Evolutionary conservation across 169 alveolate genomes (phyloP).

Genomic region (Amoebophrya sp.): DNA sequence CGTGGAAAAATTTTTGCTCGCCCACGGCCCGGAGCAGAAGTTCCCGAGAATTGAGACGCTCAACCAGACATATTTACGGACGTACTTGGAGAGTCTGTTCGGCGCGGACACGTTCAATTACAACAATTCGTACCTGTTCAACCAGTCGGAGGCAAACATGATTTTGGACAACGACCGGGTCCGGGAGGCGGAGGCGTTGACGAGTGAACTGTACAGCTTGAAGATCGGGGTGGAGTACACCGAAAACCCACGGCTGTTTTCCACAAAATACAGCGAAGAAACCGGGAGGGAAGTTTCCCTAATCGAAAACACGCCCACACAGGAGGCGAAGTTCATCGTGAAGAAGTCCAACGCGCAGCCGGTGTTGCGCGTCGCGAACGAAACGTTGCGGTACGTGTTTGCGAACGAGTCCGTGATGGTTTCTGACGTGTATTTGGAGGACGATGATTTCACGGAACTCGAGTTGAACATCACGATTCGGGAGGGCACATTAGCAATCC

Average conservation of each 20-base stretch:
- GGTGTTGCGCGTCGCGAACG: conserved; percentile 1
- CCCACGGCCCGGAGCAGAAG: background rate
- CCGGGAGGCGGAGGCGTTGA: background rate
- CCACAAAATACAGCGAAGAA: background rate
- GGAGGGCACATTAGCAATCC: background rate
- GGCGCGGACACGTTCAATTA: background rate
- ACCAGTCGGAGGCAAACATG: background rate
- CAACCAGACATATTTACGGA: background rate
- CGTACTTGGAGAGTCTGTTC: background rate
- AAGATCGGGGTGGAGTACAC: background rate
- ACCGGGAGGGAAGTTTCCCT: background rate
- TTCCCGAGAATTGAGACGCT: background rate
- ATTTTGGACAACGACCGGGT: background rate
- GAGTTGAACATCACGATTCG: background rate
- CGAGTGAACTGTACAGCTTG: background rate
- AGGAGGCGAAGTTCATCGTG: background rate
- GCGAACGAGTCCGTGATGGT: background rate
- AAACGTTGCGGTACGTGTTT: background rate
- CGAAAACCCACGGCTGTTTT: background rate
- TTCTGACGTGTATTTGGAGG: background rate
- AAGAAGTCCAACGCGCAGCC: background rate
- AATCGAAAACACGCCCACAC: background rate
- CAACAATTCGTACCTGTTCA: background rate
- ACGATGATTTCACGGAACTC: background rate
- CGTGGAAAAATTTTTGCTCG: background rate